phyloP scores from a whole-genome alignment of 176 grass and related monocot species.

The Lolium perenne region DNA sequence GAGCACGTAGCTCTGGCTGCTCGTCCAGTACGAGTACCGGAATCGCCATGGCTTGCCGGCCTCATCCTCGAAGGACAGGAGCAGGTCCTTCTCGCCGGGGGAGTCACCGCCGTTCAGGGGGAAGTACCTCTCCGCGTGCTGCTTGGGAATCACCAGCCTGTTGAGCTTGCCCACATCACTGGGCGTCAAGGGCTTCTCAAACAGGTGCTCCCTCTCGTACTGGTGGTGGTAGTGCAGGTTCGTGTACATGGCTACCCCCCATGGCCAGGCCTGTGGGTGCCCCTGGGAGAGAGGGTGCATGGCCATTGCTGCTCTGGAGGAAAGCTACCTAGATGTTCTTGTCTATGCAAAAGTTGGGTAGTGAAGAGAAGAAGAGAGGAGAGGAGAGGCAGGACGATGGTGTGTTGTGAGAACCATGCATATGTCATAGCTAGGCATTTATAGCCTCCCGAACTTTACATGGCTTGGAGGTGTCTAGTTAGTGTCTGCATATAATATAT shows the following conservation, averaged over 20 bases:
- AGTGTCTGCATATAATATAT: slow-evolving; percentile 40
- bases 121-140: slow-evolving; percentile 86
- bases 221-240: slow-evolving; percentile 64
- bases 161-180: slow-evolving; percentile 86
- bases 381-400: slow-evolving; percentile 43
- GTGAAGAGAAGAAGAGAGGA: slow-evolving; percentile 23
- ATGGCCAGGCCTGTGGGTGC: slow-evolving; percentile 64
- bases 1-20: slow-evolving; percentile 84
- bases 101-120: slow-evolving; percentile 45
- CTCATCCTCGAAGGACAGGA: slow-evolving; percentile 74
- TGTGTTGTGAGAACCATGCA: slow-evolving; percentile 71
- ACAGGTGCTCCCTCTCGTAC: slow-evolving; percentile 80
- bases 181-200: slow-evolving; percentile 73
- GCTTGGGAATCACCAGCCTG: slow-evolving; percentile 81
- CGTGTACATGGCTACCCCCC: slow-evolving; percentile 72
- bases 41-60: slow-evolving; percentile 72
- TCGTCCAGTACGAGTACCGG: slow-evolving; percentile 86
- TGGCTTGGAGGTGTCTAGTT: slow-evolving; percentile 31
- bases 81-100: slow-evolving; percentile 54
- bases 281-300: slow-evolving; percentile 65
- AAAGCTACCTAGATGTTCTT: slow-evolving; percentile 34
- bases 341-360: slow-evolving; percentile 24
- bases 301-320: slow-evolving; percentile 52
- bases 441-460: slow-evolving; percentile 63
- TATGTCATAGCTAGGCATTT: slow-evolving; percentile 73